Evolutionary conservation across 2,329 filamentous ascomycete species (phyloP), one percentile per base, ranked within the genome.

Genomic region (Penicillium sp.): DNA sequence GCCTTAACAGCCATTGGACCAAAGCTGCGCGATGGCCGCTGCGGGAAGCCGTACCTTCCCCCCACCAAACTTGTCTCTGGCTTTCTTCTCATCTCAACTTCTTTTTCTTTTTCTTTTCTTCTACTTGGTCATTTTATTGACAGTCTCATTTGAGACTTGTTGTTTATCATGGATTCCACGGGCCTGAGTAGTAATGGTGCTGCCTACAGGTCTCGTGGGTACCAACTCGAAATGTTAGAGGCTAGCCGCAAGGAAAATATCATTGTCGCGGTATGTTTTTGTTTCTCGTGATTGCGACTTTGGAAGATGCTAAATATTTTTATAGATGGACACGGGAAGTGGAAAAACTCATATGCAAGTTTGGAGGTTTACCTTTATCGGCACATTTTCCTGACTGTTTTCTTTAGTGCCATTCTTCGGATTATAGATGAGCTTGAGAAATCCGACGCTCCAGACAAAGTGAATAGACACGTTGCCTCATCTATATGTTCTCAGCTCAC

Each of bases 301-400:
- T 10, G 29, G 20, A 40, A 37, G 11, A 10, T 31, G 35, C 44
- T 56, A 40, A 58, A 50, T 29, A 18, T 26, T 13, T 13, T 16
- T 5, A 2, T 42, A 89, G 87, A 92, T 92, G 89, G 88, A 89
- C 59, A 92, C 89, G 0, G 89, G 89, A 1, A 90, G 84, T 61
- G 89, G 89, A 2, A 92, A 92, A 70, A 92, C 89, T 3, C 85
- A 88, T 61, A 83, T 92, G 88, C 90, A 81, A 74, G 81, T 73
- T 45, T 51, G 16, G 22, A 10, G 14, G 38, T 50, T 47, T 26
- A 24, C 29, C n/a, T 32, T 38, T 29, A 45, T 22, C 26, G 39
- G 42, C n/a, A 40, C 40, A 22, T 48, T 16, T 11, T 22, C n/a
- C 18, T 58, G 45, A 54, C 37, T 14, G 49, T 34, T 24, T 16